Evolutionary conservation across 2,329 filamentous ascomycete species (phyloP), one percentile per base, ranked within the genome.

Genomic region (Pyrenochaeta sp.): DNA sequence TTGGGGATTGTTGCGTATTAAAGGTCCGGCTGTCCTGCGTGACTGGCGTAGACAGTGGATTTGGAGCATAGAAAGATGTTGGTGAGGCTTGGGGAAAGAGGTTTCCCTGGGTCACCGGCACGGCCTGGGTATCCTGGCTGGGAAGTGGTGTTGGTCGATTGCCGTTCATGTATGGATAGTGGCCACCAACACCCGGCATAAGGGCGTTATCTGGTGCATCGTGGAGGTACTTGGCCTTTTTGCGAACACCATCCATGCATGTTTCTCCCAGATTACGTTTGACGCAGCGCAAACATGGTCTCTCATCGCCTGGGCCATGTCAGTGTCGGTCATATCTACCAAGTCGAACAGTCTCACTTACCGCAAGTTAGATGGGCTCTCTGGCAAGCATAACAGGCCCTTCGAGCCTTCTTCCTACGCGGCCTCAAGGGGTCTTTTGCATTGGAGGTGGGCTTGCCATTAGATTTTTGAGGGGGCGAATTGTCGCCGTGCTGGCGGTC

Each of bases 201-300:
- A 96, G 79, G 31, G 91, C 91, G 69, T 95, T 91, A 38, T 90
- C 85, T 23, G 93, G 92, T 18, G 93, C 91, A 79, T 97, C 94
- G 67, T 97, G 92, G 43, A 99, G 88, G 72, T 99, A 99, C 72
- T 99, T 99, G 38, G 94, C 94, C 80, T 97, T 99, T 74, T 99
- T 99, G 53, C 94, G 88, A 37, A 97, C 91, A 40, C 94, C 94
- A 68, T 99, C 94, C 71, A 96, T 91, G 67, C 94, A 99, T 49
- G 85, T 85, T 69, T 96, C 91, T 63, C 91, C 89, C 15, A 97
- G 82, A 31, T 90, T 90, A 61, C 94, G 87, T 73, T 96, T 96
- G 60, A 97, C 90, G 71, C 94, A 99, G 64, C 94, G 82, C 65
- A 91, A 85, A 69, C 94, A 99, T 39, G 94, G 94, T 60, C 94